Evolutionary conservation across 306 rosid genomes (phyloP).

Genomic region (Herpetospermum pedunculosum): DNA sequence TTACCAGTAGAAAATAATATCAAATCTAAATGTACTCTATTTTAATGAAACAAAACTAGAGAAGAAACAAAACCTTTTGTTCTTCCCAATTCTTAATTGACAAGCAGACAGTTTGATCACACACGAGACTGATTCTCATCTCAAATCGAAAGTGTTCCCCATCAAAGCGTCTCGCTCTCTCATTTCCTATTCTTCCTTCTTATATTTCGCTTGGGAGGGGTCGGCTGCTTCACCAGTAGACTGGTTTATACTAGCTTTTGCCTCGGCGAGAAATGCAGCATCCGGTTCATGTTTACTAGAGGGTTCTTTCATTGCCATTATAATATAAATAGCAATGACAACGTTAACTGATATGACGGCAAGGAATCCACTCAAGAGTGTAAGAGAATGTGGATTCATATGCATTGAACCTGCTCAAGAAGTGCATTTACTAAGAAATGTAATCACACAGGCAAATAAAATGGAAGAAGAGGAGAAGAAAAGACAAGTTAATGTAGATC

Average conservation of each 20-base stretch:
- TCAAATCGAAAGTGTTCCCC: not conserved
- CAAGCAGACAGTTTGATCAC: not conserved
- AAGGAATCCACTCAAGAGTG: slow-evolving; percentile 74
- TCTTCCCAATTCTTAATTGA: not conserved
- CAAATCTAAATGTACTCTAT: not conserved
- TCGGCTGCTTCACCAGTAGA: slow-evolving; percentile 22
- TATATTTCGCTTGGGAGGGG: slow-evolving; percentile 27
- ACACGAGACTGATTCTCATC: not conserved
- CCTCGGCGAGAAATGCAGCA: slow-evolving; percentile 65
- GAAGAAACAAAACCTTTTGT: not conserved
- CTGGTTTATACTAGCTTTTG: slow-evolving; percentile 65
- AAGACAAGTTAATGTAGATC: not conserved
- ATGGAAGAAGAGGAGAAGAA: not conserved
- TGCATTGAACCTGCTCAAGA: slow-evolving; percentile 39
- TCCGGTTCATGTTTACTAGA: slow-evolving; percentile 64
- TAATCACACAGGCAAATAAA: not conserved
- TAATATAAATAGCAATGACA: slow-evolving; percentile 71
- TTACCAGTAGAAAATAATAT: not conserved
- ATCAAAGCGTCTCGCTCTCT: not conserved
- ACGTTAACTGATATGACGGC: slow-evolving; percentile 78
- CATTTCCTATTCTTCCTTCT: slow-evolving; percentile 47
- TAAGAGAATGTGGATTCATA: slow-evolving; percentile 59
- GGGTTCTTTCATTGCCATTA: slow-evolving; percentile 81
- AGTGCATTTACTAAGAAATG: not conserved
- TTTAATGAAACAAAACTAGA: not conserved